Percentiles rank a stretch among this genome's conserved stretches.
Evolutionary conservation across 2,329 filamentous ascomycete species (phyloP).

Genomic region (Arthrobotrys entomopaga): DNA sequence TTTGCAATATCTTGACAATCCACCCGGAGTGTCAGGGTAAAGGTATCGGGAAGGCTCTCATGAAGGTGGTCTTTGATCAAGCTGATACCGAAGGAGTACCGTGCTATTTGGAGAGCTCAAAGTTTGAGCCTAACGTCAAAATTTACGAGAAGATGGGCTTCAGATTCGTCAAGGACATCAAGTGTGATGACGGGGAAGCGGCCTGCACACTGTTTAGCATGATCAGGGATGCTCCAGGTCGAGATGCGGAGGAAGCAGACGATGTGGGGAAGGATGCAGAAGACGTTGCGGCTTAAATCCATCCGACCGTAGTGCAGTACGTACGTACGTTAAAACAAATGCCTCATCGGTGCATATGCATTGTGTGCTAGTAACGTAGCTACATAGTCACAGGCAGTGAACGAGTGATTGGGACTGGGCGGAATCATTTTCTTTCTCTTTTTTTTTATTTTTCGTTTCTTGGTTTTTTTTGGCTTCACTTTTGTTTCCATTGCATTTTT

Average conservation of each 20-base stretch:
- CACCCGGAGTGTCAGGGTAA: conserved; percentile 72
- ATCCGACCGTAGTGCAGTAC: not conserved
- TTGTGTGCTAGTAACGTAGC: not conserved
- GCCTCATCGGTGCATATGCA: not conserved
- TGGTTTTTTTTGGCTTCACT: not conserved
- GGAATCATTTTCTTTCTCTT: not conserved
- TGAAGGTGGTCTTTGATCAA: conserved; percentile 71
- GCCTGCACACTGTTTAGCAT: conserved; percentile 67
- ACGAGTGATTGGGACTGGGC: not conserved
- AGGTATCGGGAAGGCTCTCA: conserved; percentile 73
- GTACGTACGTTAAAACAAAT: not conserved
- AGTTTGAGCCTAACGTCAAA: conserved; percentile 73
- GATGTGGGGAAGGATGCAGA: conserved; percentile 34
- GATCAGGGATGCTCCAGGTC: conserved; percentile 63
- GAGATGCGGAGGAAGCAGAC: conserved; percentile 29
- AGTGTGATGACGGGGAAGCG: conserved; percentile 72
- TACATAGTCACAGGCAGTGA: too few relatives aligned
- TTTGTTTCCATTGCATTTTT: conserved; percentile 23
- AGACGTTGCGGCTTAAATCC: conserved; percentile 8
- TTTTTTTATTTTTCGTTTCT: too few relatives aligned
- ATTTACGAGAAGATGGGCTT: conserved; percentile 79
- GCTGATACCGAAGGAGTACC: conserved; percentile 73
- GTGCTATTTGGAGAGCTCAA: conserved; percentile 78
- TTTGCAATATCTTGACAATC: conserved; percentile 79
- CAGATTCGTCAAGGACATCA: conserved; percentile 71